A percentile compares a stretch with the other conserved stretches of the same genome.
phyloP scores from a whole-genome alignment of 2,329 filamentous ascomycete genomes.

The Chalaropsis thielavioides region DNA sequence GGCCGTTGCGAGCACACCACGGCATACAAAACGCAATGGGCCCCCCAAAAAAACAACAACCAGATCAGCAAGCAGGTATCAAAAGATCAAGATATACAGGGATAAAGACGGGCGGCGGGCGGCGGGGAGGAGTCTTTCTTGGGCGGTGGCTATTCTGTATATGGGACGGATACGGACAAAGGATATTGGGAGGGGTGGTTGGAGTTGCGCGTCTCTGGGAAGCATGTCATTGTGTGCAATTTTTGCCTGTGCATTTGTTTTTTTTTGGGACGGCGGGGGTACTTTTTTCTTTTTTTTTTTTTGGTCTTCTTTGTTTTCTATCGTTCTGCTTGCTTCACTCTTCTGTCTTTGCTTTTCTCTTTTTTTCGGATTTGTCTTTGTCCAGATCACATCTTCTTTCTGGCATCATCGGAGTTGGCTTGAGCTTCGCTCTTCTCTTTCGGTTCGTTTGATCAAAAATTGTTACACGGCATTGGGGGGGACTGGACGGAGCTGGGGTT shows the following conservation, averaged over 20 bases:
- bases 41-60: neutral
- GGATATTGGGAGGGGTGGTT: conserved; percentile 9
- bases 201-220: conserved; percentile 15
- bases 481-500: conserved; percentile 17
- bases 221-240: conserved; percentile 15
- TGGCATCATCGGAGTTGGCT: conserved; percentile 16
- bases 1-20: neutral
- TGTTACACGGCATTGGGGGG: conserved; percentile 10
- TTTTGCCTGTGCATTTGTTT: conserved; percentile 11
- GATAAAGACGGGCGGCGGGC: neutral
- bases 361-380: conserved; percentile 19
- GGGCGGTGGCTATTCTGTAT: conserved; percentile 13
- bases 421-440: conserved; percentile 14
- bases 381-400: conserved; percentile 18
- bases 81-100: conserved; percentile 1
- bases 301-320: conserved; percentile 16
- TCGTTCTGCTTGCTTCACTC: conserved; percentile 17
- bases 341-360: conserved; percentile 18
- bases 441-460: conserved; percentile 10
- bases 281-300: conserved; percentile 9
- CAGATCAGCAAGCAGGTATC: conserved; percentile 1
- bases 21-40: neutral
- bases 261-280: conserved; percentile 6
- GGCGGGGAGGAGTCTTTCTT: neutral
- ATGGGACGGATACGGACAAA: conserved; percentile 14